Conservation (phyloP, 768 basidiomycete genomes). For the Gloeostereum incarnatum region DNA sequence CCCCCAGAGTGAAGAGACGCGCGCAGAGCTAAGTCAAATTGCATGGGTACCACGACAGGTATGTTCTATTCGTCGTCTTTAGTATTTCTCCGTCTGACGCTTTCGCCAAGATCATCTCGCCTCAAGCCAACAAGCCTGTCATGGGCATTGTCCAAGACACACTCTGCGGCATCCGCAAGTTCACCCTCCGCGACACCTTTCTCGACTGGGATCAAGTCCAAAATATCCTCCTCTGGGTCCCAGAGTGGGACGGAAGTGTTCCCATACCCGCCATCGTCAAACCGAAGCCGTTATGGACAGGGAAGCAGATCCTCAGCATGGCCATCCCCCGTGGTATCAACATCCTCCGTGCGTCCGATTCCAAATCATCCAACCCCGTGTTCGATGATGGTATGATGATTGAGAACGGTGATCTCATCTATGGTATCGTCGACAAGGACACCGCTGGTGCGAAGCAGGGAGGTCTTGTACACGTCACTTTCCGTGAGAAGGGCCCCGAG, state of each 20-base stretch:
- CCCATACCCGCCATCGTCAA: constrained; percentile 93
- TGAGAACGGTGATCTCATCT: constrained; percentile 94
- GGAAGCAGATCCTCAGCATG: constrained; percentile 92
- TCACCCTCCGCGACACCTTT: constrained; percentile 92
- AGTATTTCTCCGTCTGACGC: neutral
- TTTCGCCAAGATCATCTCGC: constrained; percentile 80
- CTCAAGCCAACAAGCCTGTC: constrained; percentile 98
- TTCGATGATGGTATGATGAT: constrained; percentile 93
- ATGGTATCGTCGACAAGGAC: constrained; percentile 96
- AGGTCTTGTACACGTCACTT: constrained; percentile 92
- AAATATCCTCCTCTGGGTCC: constrained; percentile 96
- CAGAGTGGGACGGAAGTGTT: constrained; percentile 91
- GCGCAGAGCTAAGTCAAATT: constrained; percentile 96
- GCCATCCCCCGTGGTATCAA: constrained; percentile 94
- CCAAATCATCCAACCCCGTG: constrained; percentile 70
- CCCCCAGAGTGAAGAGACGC: constrained; percentile 96
- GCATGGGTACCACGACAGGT: constrained; percentile 98
- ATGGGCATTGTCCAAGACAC: constrained; percentile 99
- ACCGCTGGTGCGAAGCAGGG: constrained; percentile 96
- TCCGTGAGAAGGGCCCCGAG: constrained; percentile 95
- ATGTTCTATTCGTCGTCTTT: constrained; percentile 8
- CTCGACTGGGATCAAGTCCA: constrained; percentile 94
- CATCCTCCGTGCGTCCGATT: constrained; percentile 73
- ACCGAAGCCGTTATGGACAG: constrained; percentile 96
- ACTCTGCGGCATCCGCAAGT: constrained; percentile 93